Percentiles rank a stretch among this genome's conserved stretches.
phyloP scores from a whole-genome alignment of 2,329 filamentous ascomycete genomes.

The Exophiala sp. region DNA sequence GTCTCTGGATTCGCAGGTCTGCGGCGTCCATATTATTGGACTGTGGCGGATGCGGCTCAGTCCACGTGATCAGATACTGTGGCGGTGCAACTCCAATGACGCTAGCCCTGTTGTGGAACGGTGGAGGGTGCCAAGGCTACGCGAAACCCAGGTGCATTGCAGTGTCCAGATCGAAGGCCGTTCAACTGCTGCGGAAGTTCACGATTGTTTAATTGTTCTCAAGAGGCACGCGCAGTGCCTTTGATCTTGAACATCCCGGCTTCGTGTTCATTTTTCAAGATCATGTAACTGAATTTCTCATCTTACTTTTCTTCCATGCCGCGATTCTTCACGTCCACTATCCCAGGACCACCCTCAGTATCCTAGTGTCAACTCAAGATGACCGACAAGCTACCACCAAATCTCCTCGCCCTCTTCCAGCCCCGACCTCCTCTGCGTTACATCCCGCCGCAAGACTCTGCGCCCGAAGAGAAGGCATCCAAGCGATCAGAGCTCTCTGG shows the following conservation, averaged over 20 bases:
- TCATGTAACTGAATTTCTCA: background rate
- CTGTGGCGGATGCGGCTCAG: no score
- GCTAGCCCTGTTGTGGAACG: background rate
- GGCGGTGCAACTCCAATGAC: background rate
- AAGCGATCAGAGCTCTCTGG: conserved; percentile 67
- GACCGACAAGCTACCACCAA: conserved; percentile 94
- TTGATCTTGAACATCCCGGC: background rate
- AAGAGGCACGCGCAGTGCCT: background rate
- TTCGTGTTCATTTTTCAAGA: background rate
- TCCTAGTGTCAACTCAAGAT: conserved; percentile 48
- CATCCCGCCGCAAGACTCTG: conserved; percentile 73
- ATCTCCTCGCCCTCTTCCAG: conserved; percentile 89
- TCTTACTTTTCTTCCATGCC: conserved; percentile 1
- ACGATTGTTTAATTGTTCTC: background rate
- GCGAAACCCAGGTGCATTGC: background rate
- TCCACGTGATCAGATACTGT: background rate
- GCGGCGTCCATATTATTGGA: no score
- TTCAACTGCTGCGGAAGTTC: background rate
- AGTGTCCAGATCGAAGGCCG: no score
- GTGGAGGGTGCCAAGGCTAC: background rate
- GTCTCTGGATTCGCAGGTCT: no score
- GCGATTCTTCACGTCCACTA: conserved; percentile 5
- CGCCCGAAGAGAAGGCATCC: conserved; percentile 64
- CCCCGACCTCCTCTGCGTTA: conserved; percentile 87
- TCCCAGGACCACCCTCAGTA: conserved; percentile 9